Evolutionary conservation across 2,329 filamentous ascomycete species (phyloP), one percentile per base, ranked within the genome.

Genomic region (Rhinocladiella mackenziei): DNA sequence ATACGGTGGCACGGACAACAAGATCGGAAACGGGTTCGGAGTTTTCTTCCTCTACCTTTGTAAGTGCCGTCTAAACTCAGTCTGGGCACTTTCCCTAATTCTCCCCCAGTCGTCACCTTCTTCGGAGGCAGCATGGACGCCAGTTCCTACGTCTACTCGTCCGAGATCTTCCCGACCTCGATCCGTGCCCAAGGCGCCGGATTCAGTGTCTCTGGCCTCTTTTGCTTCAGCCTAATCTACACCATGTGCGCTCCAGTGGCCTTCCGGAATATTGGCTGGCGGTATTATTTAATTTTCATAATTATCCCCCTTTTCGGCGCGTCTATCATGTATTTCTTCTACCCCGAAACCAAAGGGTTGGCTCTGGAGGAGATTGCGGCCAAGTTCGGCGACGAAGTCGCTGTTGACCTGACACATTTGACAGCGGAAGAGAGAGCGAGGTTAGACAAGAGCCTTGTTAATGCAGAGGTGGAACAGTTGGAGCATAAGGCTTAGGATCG

Each of bases 161-260:
- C 65, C 2, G 68, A 72, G 54, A 71, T 72, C 13, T 71, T 69
- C 55, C 69, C 66, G 2, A 70, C 60, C 14, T 60, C 65, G 39
- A 52, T 68, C n/a, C 60, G 65, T 5, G 58, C 59, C 25, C 47
- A 53, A 25, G 50, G 50, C 5, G 43, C 48, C 1, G 43, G 42
- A 3, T 44, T 68, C 23, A 63, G 65, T 1, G 54, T 69, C 29
- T 56, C 56, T 9, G 58, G 58, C 18, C 19, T 44, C 23, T 44
- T 49, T 25, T 43, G 35, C 20, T 60, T 65, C 37, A 65, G 63
- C 43, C 50, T 63, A 8, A 60, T 61, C 17, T 60, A 60, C 14
- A 62, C 63, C 25, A 58, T 67, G 17, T 59, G 50, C 17, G 60
- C 52, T 4, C 60, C 61, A 0, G 23, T 30, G 2, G 39, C 34